Percentiles rank a stretch among this genome's conserved stretches.
Evolutionary conservation across 2,329 filamentous ascomycete species (phyloP).

Genomic region (Teratosphaeria viscida): DNA sequence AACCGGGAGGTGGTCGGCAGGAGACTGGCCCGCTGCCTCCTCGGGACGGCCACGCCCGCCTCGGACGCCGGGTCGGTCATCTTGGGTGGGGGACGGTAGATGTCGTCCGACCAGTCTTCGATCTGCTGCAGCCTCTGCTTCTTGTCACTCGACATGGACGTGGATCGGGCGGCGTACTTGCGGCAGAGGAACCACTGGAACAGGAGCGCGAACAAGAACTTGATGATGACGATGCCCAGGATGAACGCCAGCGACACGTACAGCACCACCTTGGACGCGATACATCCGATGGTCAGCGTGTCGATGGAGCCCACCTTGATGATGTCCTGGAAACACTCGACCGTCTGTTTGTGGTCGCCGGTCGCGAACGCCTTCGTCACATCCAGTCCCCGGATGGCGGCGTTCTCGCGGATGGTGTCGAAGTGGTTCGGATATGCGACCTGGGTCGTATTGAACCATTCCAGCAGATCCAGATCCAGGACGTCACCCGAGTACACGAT

Average conservation of each 20-base stretch:
- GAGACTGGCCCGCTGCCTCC: conserved; percentile 77
- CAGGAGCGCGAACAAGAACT: conserved; percentile 77
- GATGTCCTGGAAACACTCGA: conserved; percentile 81
- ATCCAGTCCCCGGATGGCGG: conserved; percentile 68
- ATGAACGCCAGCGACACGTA: conserved; percentile 91
- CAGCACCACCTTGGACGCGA: conserved; percentile 91
- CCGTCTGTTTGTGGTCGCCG: conserved; percentile 65
- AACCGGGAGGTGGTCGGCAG: conserved; percentile 91
- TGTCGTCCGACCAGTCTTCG: conserved; percentile 95
- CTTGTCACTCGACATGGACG: conserved; percentile 68
- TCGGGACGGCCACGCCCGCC: conserved; percentile 53
- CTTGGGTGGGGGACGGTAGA: conserved; percentile 81
- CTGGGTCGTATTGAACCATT: conserved; percentile 79
- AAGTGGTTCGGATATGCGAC: conserved; percentile 69
- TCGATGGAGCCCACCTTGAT: conserved; percentile 95
- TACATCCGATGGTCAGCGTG: conserved; percentile 92
- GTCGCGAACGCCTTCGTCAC: conserved; percentile 81
- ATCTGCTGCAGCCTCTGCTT: conserved; percentile 87
- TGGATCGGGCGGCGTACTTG: conserved; percentile 74
- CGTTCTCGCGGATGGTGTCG: conserved; percentile 63
- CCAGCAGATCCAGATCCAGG: conserved; percentile 74
- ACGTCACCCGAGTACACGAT: conserved; percentile 93
- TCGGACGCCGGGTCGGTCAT: conserved; percentile 56
- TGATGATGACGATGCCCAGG: conserved; percentile 71
- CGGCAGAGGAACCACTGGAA: conserved; percentile 96